Percentiles rank a stretch among this genome's conserved stretches.
These are phyloP conservation scores for Alternaria novae-zelandiae DNA, from an alignment of 2,329 filamentous ascomycete species.

Conservation along the genomic window DNA sequence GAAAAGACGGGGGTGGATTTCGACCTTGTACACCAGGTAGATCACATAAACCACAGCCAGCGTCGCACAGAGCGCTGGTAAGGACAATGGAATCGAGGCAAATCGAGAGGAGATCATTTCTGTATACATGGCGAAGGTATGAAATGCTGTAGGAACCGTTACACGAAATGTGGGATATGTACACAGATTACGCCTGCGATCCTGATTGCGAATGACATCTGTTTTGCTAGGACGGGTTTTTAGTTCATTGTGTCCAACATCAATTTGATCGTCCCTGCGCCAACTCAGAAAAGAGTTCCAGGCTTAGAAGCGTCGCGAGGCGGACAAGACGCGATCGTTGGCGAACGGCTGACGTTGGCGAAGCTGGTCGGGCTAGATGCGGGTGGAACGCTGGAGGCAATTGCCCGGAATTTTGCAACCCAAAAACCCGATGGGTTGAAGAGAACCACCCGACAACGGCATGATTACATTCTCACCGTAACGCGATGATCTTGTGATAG, in stretches of 20 bases:
- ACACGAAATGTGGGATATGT: not conserved
- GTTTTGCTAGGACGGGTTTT: not conserved
- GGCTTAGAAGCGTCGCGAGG: not conserved
- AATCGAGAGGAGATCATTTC: not conserved
- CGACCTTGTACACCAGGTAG: not conserved
- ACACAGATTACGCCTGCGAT: not conserved
- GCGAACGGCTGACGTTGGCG: not conserved
- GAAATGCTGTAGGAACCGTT: accelerated
- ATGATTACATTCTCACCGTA: not conserved
- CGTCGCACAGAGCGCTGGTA: not conserved
- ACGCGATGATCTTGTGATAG: not conserved
- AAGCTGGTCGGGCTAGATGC: not conserved
- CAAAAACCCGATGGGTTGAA: conserved; percentile 9
- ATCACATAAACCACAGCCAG: not conserved
- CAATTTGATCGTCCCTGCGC: not conserved
- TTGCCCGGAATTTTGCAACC: not conserved
- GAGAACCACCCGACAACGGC: not conserved
- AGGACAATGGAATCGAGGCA: not conserved
- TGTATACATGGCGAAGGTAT: not conserved
- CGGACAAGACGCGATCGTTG: not conserved
- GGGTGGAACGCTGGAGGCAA: not conserved
- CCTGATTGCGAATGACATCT: not conserved
- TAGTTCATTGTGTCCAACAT: not conserved
- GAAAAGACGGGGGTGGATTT: not conserved
- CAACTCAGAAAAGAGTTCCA: not conserved